Evolutionary conservation across 345 rosid genomes (phyloP), one percentile per base, ranked within the genome.

Genomic region (Ceriops tagal): DNA sequence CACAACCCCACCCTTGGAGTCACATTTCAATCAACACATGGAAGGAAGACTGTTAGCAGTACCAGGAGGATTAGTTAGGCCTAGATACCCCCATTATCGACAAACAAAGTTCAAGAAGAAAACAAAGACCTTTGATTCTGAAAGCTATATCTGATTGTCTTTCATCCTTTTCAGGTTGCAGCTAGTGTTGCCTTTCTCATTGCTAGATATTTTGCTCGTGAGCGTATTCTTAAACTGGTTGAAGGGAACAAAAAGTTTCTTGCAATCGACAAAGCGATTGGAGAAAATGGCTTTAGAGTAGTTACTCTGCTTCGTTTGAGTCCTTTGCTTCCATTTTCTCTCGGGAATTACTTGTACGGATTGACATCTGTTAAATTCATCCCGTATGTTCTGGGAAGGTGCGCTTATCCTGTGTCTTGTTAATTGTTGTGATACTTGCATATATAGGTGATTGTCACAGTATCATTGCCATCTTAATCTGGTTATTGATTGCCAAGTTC

Each of bases 171-270:
- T 47, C 85, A 95, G 99, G 86, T 92, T 61, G 96, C 97, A 49
- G 99, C 99, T 61, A 88, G 96, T 80, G 75, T 81, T 67, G 97
- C 99, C 55, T 95, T 95, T 79, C 85, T 92, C 4, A 89, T 95
- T 71, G 99, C 99, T 9, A 85, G 99, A 86, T 95, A 95, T 83
- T 95, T 95, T 80, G 99, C 97, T 4, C 87, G 99, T 43, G 96
- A 95, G 68, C 89, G 93, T 0, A 88, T 95, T 77, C 97, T 95
- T 67, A 95, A 89, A 79, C 79, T 95, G 70, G 99, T 95, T 22
- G 85, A 92, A 84, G 99, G 92, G 62, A 95, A 95, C 71, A 95
- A 95, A 76, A 95, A 89, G 71, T 95, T 95, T 76, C 92, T 89
- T 39, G 99, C 99, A 58, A 92, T 95, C 65, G 96, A 95, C 84